These are phyloP conservation scores for Fragaria nilgerrensis DNA, from an alignment of 306 rosid genomes.

Conservation along the genomic window DNA sequence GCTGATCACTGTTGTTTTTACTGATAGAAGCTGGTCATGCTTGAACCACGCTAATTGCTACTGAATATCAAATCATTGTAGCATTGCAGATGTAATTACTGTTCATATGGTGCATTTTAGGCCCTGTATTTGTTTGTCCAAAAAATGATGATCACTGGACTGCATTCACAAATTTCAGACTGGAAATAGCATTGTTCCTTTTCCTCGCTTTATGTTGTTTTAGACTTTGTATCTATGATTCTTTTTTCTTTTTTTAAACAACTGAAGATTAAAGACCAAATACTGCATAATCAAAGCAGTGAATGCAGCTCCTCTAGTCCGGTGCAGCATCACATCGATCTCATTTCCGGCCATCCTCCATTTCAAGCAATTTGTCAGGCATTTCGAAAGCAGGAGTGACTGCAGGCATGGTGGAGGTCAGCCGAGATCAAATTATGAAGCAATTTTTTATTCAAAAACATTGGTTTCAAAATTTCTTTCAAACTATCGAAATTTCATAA, in stretches of 20 bases:
- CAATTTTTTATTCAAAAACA: too few relatives aligned
- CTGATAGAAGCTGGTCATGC: background rate
- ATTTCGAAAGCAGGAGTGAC: background rate
- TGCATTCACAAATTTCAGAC: background rate
- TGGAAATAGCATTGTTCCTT: background rate
- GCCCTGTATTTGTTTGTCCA: background rate
- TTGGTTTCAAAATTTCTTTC: too few relatives aligned
- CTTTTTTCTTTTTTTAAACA: background rate
- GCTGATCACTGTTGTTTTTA: background rate
- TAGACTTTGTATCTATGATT: background rate
- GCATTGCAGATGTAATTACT: background rate
- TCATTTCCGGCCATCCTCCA: background rate
- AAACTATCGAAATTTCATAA: too few relatives aligned
- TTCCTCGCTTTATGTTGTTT: background rate
- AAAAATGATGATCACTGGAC: background rate
- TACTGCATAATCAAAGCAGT: background rate
- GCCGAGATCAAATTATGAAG: background rate
- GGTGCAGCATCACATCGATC: background rate
- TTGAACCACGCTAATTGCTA: background rate
- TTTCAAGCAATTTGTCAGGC: background rate
- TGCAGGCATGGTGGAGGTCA: too few relatives aligned
- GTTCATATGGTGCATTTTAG: background rate
- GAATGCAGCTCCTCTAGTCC: background rate
- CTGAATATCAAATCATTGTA: background rate
- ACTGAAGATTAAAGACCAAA: background rate